Base-by-base conservation (phyloP, 1,284 basidiomycete species). In the Ganoderma leucocontextum region DNA sequence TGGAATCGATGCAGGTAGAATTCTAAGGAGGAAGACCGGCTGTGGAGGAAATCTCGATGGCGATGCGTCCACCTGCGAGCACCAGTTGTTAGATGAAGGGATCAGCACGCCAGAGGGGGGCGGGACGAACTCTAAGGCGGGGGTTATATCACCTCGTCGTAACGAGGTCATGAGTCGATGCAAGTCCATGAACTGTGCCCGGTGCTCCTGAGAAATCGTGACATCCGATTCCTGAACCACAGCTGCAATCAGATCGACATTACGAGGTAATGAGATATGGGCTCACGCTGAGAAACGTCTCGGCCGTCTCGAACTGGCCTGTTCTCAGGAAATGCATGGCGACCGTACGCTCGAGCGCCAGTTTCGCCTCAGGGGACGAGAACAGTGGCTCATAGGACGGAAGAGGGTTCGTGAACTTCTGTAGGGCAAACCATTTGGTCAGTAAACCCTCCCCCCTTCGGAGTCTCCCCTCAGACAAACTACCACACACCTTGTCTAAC, bases 1-100 rank as follows among this genome's bases (percentile, higher is more conserved):
- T 94, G 90, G 15, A 94, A 94, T 35, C 95, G 92, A 76, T 97
- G 95, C 22, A 97, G 87, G 77, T 92, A 83, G 79, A 96, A 98
- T 72, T 95, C 93, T 10, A 98, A 85, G 0, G 93, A 86, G 0
- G 95, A 96, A 4, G 87, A 87, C 15, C 92, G 89, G 1, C 85
- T 81, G 42, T 83, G 82, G 7, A 97, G 84, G 78, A 94, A 95
- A 1, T 75, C 67, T 47, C 86, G 85, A 76, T 96, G 91, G 60
- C 82, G 82, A 55, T 81, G 81, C n/a, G 90, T 88, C 96, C 95
- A 97, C 70, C 95, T 96, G 70, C 42, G 33, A 60, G 36, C 9
- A 22, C 35, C 6, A 35, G 35, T 17, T 68, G 70, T 70, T 42
- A 59, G 60, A 62, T 66, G 22, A n/a, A 47, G 62, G 66, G 25